Evolutionary conservation across 2,329 filamentous ascomycete genomes (phyloP), one percentile per base, ranked within the genome.

Genomic region (Triangularia verruculosa): DNA sequence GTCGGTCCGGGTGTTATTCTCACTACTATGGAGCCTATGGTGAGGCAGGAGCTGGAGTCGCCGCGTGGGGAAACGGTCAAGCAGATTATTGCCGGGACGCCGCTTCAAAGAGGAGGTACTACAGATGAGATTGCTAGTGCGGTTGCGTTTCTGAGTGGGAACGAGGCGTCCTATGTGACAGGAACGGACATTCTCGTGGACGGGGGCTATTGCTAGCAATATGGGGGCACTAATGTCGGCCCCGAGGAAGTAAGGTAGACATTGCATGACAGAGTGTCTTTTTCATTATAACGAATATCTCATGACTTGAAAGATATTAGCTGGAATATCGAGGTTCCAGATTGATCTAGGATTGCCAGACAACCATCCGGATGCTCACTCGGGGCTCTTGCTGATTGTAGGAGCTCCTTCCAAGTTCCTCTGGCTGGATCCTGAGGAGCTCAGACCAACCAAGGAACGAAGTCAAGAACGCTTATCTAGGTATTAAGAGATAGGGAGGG

Each of bases 11-110:
- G 66, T 7, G 59, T 64, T 5, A 63, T 68, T 43, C n/a, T 65
- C 17, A 68, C 66, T 25, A 58, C 64, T 7, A 66, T 67, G 66
- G 43, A 66, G 32, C 58, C 64, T 7, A 66, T 67, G 66, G 43
- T 68, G 52, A 55, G 63, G 39, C 28, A 64, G 61, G 65, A 67
- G 61, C 34, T 67, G 12, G 63, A 61, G 28, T 53, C 55, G 20
- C 28, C 52, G 17, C 56, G 39, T 24, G 59, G 61, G 13, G 55
- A 53, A 3, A 59, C 43, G 1, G 62, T 67, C 51, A 34, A 51
- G 59, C 57, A 30, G 22, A 66, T 66, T 62, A 65, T 67, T 43
- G 34, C 13, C 24, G 57, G 59, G 4, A 54, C 28, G 32, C 66
- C 67, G 15, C 51, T 67, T 63, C 54, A 32, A 51, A 52, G 65